Evolutionary conservation across 192 early-diverging fungal species (phyloP).

Genomic region (Jimgerdemannia lactiflua): DNA sequence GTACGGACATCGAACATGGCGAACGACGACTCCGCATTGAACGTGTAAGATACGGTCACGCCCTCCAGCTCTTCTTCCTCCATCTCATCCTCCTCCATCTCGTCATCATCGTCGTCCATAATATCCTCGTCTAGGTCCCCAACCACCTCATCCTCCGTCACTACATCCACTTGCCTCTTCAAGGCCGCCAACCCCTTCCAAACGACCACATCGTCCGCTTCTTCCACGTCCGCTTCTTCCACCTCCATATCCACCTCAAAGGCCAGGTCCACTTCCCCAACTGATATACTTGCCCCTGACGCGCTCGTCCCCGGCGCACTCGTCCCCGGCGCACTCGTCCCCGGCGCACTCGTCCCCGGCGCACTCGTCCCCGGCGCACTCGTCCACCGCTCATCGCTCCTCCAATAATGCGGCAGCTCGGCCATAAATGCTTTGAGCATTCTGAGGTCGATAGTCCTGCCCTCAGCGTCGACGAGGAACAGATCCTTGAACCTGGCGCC

Average conservation of each 20-base stretch:
- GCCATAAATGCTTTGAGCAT: constrained; percentile 24
- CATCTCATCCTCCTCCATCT: neutral
- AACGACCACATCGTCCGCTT: constrained; percentile 1
- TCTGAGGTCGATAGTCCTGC: constrained; percentile 28
- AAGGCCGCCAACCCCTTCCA: neutral
- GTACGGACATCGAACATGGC: constrained; percentile 11
- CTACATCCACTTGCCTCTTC: constrained; percentile 10
- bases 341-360: no score
- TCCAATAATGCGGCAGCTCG: neutral
- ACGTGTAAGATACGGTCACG: no score
- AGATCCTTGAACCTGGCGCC: constrained; percentile 15
- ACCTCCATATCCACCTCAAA: no score
- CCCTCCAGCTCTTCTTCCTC: neutral
- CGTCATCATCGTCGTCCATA: constrained; percentile 7
- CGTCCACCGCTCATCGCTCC: no score
- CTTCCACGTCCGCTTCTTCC: constrained; percentile 10
- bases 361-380: no score
- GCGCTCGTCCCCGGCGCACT: no score
- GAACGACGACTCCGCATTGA: no score
- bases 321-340: no score
- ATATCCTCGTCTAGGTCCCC: neutral
- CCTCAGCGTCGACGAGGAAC: constrained; percentile 25
- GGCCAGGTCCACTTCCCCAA: no score
- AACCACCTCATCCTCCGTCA: neutral
- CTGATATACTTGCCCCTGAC: no score